Base-by-base conservation (phyloP, 257 asterid species). In the Przewalskia tangutica region DNA sequence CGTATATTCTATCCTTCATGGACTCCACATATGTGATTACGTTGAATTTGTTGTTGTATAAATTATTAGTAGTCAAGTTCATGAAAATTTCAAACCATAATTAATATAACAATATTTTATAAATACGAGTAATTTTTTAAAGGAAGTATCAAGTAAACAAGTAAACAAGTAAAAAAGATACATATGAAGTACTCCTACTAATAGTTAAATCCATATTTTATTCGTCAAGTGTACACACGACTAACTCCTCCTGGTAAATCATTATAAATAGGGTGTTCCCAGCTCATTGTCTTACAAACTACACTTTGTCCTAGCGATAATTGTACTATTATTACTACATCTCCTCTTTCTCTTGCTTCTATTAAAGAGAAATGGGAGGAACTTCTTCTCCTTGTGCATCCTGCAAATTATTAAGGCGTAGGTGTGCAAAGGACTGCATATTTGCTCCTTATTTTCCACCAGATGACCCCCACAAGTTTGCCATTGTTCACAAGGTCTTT, bases 361-460 rank as follows among this genome's bases (percentile, higher is more conserved):
- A 18, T 8, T 55, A 7, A 3, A 58, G 12, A n/a, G 27, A 81
- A 68, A 87, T 87, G 89, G 94, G 90, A 84, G 94, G 89, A 77
- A 94, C 95, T 78, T 89, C 84, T 71, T 92, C 81, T 20, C 81
- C 81, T 77, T 77, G 70, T 54, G 68, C 81, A 11, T 56, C 81
- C 11, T 77, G 81, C 55, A 77, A 77, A 60, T 60, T 77, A 5
- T 55, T 77, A 20, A 77, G 81, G 68, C 64, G 81, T 54, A 11
- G 81, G 1, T 77, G 81, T 77, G 53, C 53, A 23, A 60, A 77
- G 17, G 81, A 77, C 23, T 77, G 81, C 66, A 56, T 20, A 17
- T 77, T 77, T 77, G 64, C 81, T 55, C 81, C 81, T 17, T 77
- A 77, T 20, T 77, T 77, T 7, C 66, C 70, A 10, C 81, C 81